Base-by-base conservation (phyloP, 306 rosid genomes). In the Prosopis cineraria region DNA sequence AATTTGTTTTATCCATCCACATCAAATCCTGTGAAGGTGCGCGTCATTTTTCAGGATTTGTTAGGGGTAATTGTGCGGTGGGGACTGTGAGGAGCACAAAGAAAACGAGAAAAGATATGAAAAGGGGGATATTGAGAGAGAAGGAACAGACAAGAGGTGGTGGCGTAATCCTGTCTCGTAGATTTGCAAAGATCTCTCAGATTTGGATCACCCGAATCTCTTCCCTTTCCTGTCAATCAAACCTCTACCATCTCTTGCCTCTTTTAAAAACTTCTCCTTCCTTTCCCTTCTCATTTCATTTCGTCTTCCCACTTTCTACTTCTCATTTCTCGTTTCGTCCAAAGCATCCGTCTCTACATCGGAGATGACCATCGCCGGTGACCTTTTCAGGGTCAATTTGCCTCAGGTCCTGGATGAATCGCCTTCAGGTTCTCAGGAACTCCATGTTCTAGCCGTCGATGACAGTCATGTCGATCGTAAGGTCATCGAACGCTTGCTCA, bases 371-470 rank as follows among this genome's bases (percentile, higher is more conserved):
- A 30, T 60, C 1, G 68, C 76, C 27, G 76, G 87, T 4, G 88
- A 91, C 37, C 76, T 91, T 84, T 40, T 86, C 48, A 67, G 88
- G 72, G 84, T 81, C n/a, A 75, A 41, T 50, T 76, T 85, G 29
- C 79, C 85, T 24, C 90, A 85, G 40, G 82, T 72, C 11, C 62
- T 84, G 1, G 88, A 79, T 9, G 62, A 52, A n/a, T 77, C 85
- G 0, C 43, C 75, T 4, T 24, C 70, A 20, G 62, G 73, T 53
- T 71, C 90, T 1, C 48, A 56, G 6, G 82, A 94, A 78, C 82
- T 94, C 17, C 98, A 94, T 74, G 98, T 94, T 69, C 91, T 94
- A 29, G 98, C 98, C 0, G 98, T 94, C 7, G 98, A 94, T 79
- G 98, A 94, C 67, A 94, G 97, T 59, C 84, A 59, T 27, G 94